A percentile compares a stretch with the other conserved stretches of the same genome.
Evolutionary conservation across 2,329 filamentous ascomycete species (phyloP).

Genomic region (Pseudocercospora fuligena): DNA sequence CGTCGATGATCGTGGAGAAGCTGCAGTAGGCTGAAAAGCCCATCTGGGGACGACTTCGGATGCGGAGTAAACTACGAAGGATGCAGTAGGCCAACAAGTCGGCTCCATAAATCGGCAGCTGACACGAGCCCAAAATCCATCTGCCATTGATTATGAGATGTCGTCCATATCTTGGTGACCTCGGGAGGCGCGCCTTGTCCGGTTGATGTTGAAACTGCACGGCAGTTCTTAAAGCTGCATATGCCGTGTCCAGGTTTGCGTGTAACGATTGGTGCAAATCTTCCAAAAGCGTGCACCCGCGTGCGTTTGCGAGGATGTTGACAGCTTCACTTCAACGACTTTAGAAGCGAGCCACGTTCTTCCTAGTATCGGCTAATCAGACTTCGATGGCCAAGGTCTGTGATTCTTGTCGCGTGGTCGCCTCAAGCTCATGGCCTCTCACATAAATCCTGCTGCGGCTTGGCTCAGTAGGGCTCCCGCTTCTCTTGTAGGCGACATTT

Average conservation of each 20-base stretch:
- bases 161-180: neutral
- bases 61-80: constrained; percentile 8
- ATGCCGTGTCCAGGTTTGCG: neutral
- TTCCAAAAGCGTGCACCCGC: neutral
- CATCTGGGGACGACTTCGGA: constrained; percentile 6
- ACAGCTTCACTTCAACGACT: neutral
- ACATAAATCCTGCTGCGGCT: no score
- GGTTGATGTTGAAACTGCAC: neutral
- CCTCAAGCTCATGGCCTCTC: neutral
- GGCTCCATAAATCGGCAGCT: neutral
- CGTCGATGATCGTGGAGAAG: constrained; percentile 12
- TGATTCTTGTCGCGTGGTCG: neutral
- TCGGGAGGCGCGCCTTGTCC: neutral
- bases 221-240: neutral
- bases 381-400: constrained; percentile 1
- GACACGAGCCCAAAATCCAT: neutral
- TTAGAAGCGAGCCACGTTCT: neutral
- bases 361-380: neutral
- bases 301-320: neutral
- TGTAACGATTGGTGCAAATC: neutral
- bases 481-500: no score
- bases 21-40: neutral
- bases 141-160: neutral
- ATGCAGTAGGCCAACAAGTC: neutral
- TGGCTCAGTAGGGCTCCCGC: no score